These are phyloP conservation scores for Corymbia calophylla DNA, from an alignment of 441 rosid species.

Conservation along the genomic window DNA sequence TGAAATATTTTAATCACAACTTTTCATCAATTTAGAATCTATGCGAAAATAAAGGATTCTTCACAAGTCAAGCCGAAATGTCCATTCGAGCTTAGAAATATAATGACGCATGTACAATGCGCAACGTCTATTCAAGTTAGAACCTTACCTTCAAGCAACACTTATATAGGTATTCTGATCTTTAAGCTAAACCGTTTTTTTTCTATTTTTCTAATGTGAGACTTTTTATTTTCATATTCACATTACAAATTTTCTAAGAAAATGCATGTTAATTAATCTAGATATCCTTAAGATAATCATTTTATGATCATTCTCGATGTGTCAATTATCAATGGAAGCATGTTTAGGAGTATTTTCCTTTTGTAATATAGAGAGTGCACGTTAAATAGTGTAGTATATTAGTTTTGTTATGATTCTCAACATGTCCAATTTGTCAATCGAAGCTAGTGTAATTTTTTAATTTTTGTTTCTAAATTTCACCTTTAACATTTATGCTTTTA, in stretches of 20 bases:
- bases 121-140: background rate
- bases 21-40: background rate
- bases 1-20: background rate
- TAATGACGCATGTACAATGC: background rate
- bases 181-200: background rate
- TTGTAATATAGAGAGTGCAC: background rate
- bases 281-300: background rate
- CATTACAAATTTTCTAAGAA: background rate
- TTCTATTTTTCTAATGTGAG: background rate
- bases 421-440: background rate
- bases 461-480: background rate
- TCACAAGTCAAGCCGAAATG: background rate
- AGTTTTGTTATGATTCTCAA: background rate
- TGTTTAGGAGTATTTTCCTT: background rate
- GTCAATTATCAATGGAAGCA: background rate
- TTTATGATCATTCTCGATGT: background rate
- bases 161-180: background rate
- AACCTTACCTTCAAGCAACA: background rate
- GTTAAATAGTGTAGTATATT: background rate
- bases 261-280: background rate
- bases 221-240: background rate
- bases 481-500: background rate
- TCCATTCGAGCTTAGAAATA: background rate
- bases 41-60: background rate
- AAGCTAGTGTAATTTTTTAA: background rate